Base-by-base conservation (phyloP, 306 rosid genomes). In the Cucumis cinereus region DNA sequence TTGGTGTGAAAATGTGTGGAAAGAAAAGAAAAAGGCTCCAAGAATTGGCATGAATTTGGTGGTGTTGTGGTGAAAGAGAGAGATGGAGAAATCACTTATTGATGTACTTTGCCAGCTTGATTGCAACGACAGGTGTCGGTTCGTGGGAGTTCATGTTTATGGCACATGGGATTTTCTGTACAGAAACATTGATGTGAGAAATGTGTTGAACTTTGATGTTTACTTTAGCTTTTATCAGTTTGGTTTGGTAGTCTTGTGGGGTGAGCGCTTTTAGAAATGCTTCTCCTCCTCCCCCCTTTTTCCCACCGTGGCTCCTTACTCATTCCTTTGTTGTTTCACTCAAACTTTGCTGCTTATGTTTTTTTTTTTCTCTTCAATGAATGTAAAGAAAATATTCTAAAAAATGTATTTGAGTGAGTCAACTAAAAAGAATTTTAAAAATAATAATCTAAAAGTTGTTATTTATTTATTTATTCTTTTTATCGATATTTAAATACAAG, bases 161-260 rank as follows among this genome's bases (percentile, higher is more conserved):
- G 57, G 16, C 75, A 26, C 16, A 49, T 71, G 75, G 22, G 22
- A 15, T 71, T 70, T 70, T 26, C 58, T 71, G 75, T 71, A 71
- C 75, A 71, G 59, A 43, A 43, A 47, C 58, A 26, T 49, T 49
- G 75, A 70, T 47, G 35, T 69, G 38, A 1, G 59, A 24, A 68
- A 43, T 68, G 43, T 71, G 20, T 17, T 71, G 75, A 15, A 49
- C 41, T 71, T 71, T 5, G 75, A 20, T 71, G 40, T 4, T 71
- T 70, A 12, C 56, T 69, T 66, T 22, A 20, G 33, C 14, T 49
- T 69, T 70, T 8, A 45, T 23, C 5, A 26, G 43, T 71, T 71
- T 66, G 33, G 73, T 66, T 69, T 71, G 24, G 75, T 49, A 49
- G 16, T 71, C 24, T 47, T 71, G 58, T 26, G 59, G 58, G 59